Evolutionary conservation across 202 grass and related monocot species (phyloP).

Genomic region (Digitaria exilis): DNA sequence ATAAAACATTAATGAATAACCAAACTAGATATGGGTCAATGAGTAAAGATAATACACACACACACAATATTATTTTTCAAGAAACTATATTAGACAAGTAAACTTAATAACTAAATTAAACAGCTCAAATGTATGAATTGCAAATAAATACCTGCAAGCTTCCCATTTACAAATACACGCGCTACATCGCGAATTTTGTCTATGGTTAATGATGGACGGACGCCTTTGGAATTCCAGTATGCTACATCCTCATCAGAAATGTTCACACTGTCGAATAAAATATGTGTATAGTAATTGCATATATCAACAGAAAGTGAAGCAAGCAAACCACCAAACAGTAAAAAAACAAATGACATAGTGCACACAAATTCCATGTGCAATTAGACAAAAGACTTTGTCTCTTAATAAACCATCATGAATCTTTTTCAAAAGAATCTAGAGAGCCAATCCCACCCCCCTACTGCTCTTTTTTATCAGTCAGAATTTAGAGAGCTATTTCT

Average conservation of each 20-base stretch:
- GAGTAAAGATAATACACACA: slow-evolving; percentile 1
- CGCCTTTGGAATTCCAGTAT: slow-evolving; percentile 73
- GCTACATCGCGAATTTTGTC: slow-evolving; percentile 82
- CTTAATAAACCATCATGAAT: slow-evolving; percentile 14
- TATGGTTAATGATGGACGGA: slow-evolving; percentile 72
- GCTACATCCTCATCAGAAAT: slow-evolving; percentile 79
- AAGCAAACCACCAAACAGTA: slow-evolving; percentile 37
- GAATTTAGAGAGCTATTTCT: not conserved
- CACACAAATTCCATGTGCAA: not conserved
- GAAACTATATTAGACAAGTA: not conserved
- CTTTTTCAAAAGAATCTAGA: not conserved
- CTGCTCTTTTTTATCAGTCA: not conserved
- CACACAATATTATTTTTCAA: not conserved
- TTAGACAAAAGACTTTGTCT: not conserved
- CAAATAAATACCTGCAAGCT: slow-evolving; percentile 82
- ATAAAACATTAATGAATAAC: slow-evolving; percentile 24
- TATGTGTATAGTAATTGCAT: slow-evolving; percentile 35
- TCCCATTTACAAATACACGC: slow-evolving; percentile 79
- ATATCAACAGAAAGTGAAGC: slow-evolving; percentile 11
- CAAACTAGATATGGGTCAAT: not conserved
- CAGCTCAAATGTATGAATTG: not conserved
- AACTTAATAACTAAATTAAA: too few species aligned
- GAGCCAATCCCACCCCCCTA: not conserved
- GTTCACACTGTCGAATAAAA: slow-evolving; percentile 62
- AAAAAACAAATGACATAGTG: not conserved